These are phyloP conservation scores for Aspergillus melleus DNA, from an alignment of 2,329 filamentous ascomycete species.

Conservation along the genomic window DNA sequence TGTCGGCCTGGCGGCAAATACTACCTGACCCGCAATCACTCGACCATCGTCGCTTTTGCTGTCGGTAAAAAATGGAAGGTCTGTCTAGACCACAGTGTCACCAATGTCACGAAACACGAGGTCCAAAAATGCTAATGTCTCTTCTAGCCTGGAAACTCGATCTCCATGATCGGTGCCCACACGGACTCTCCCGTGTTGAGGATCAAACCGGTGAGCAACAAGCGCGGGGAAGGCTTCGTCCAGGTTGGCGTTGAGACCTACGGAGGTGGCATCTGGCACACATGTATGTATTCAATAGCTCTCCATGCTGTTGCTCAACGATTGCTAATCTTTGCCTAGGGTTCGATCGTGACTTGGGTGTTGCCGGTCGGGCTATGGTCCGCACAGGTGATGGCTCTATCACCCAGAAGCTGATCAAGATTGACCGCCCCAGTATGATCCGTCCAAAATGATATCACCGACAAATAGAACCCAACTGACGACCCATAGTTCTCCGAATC, in stretches of 20 bases:
- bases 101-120: not conserved
- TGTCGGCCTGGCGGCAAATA: conserved; percentile 89
- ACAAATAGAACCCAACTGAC: conserved; percentile 1
- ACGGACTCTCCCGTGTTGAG: conserved; percentile 92
- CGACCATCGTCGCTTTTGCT: conserved; percentile 88
- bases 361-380: conserved; percentile 86
- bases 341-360: conserved; percentile 93
- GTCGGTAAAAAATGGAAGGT: conserved; percentile 84
- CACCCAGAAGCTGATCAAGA: conserved; percentile 81
- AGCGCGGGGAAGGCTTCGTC: conserved; percentile 79
- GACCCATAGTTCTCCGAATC: conserved; percentile 68
- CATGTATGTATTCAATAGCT: conserved; percentile 52
- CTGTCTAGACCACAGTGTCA: conserved; percentile 7
- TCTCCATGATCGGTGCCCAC: conserved; percentile 91
- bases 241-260: conserved; percentile 97
- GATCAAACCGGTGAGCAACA: conserved; percentile 92
- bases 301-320: not conserved
- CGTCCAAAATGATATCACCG: not conserved
- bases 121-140: not conserved
- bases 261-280: conserved; percentile 95
- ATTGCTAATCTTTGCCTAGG: conserved; percentile 38
- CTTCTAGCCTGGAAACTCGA: conserved; percentile 73
- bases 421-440: conserved; percentile 70
- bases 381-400: conserved; percentile 71
- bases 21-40: conserved; percentile 90